These are phyloP conservation scores for Gautieria morchelliformis DNA, from an alignment of 768 basidiomycete genomes.

Conservation along the genomic window DNA sequence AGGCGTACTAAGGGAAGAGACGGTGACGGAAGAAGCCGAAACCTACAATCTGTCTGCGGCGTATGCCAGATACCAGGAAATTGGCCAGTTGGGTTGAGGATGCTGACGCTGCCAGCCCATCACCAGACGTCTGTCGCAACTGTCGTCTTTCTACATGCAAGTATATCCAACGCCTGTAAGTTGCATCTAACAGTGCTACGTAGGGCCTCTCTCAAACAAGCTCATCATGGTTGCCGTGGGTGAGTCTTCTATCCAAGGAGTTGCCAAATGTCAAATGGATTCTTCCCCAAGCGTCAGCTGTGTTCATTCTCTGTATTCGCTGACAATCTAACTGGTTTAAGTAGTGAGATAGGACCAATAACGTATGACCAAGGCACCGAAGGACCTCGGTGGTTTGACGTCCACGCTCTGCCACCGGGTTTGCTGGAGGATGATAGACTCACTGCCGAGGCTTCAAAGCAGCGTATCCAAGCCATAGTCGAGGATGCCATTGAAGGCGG, in stretches of 20 bases:
- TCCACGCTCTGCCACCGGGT: constrained; percentile 28
- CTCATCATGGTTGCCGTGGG: constrained; percentile 26
- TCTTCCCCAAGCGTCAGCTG: constrained; percentile 33
- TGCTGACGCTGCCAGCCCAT: background rate
- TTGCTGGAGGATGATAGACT: constrained; percentile 27
- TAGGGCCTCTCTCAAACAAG: constrained; percentile 34
- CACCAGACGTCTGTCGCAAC: constrained; percentile 13
- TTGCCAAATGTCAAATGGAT: constrained; percentile 35
- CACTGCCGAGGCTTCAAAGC: constrained; percentile 26
- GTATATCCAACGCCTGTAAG: background rate
- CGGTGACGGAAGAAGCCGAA: background rate
- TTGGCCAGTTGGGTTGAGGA: background rate
- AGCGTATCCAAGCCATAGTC: constrained; percentile 27
- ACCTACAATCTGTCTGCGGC: background rate
- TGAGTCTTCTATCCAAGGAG: constrained; percentile 24
- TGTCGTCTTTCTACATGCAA: constrained; percentile 23
- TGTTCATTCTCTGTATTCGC: background rate
- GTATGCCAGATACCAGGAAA: no score
- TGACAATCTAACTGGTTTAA: background rate
- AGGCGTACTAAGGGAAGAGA: background rate
- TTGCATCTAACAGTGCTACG: background rate
- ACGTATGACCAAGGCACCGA: constrained; percentile 19
- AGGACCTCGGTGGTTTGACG: constrained; percentile 35
- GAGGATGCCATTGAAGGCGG: constrained; percentile 29
- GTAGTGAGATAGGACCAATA: constrained; percentile 23